phyloP scores from a whole-genome alignment of 305 asterid genomes.

The Rubia peregrina region DNA sequence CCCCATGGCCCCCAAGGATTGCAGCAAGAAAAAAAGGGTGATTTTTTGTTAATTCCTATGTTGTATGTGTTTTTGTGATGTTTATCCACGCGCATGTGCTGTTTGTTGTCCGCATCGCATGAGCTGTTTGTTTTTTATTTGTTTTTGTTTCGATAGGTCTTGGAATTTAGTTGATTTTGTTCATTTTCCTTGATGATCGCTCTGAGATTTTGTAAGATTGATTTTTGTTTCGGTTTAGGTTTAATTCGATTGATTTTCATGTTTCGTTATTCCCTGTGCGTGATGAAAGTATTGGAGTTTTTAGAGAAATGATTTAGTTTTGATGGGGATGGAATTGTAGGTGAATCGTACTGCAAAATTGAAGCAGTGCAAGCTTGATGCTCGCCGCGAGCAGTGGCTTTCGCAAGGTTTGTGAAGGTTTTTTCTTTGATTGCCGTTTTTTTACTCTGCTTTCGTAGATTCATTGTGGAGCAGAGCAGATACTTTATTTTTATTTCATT shows the following conservation, averaged over 20 bases:
- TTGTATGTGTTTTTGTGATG: neutral
- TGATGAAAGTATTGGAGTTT: neutral
- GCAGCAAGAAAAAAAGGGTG: slow-evolving; percentile 52
- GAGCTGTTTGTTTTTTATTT: neutral
- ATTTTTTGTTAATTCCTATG: neutral
- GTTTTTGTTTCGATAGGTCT: neutral
- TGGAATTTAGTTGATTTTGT: neutral
- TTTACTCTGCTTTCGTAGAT: neutral
- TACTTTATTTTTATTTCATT: neutral
- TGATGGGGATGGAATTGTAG: slow-evolving; percentile 28
- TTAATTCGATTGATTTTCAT: neutral
- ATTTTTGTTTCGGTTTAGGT: neutral
- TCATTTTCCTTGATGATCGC: neutral
- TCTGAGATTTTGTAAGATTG: slow-evolving; percentile 1
- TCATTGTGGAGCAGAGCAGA: neutral
- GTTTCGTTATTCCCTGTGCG: neutral
- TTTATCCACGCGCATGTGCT: neutral
- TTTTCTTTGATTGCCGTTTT: neutral
- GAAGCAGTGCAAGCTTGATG: slow-evolving; percentile 85
- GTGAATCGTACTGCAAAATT: slow-evolving; percentile 68
- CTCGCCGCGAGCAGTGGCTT: slow-evolving; percentile 87
- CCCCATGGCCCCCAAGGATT: slow-evolving; percentile 36
- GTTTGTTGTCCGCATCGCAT: slow-evolving; percentile 4
- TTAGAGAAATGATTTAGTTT: neutral
- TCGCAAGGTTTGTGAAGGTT: slow-evolving; percentile 57